Percentiles rank a stretch among this genome's conserved stretches.
phyloP scores from a whole-genome alignment of 768 basidiomycete genomes.

The Lactarius quietus region DNA sequence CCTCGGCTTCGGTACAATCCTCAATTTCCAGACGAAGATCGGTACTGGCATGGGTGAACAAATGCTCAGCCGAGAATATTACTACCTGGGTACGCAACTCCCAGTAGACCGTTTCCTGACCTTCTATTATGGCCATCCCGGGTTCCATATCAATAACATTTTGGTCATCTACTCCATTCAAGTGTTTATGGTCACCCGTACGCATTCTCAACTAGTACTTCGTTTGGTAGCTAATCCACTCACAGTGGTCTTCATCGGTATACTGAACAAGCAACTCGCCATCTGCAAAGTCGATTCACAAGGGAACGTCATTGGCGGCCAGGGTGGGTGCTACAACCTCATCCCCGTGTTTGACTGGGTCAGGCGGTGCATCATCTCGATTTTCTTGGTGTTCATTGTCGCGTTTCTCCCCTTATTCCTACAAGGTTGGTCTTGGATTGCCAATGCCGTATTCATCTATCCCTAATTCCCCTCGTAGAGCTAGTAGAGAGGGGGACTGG shows the following conservation, averaged over 20 bases:
- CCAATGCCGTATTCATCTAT: background rate
- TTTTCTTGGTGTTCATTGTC: slow-evolving; percentile 98
- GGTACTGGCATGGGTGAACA: slow-evolving; percentile 99
- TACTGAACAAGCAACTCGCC: slow-evolving; percentile 87
- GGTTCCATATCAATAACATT: slow-evolving; percentile 99
- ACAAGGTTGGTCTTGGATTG: slow-evolving; percentile 59
- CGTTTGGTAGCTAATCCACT: background rate
- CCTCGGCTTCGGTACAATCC: slow-evolving; percentile 97
- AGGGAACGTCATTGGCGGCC: slow-evolving; percentile 76
- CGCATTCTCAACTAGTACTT: slow-evolving; percentile 35
- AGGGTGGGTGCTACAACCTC: slow-evolving; percentile 93
- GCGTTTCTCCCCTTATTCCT: slow-evolving; percentile 95
- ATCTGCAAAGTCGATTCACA: slow-evolving; percentile 85
- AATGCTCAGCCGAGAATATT: slow-evolving; percentile 99
- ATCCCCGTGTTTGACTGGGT: slow-evolving; percentile 98
- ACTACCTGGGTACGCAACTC: slow-evolving; percentile 96
- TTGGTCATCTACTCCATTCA: slow-evolving; percentile 98
- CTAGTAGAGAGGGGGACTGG: slow-evolving; percentile 95
- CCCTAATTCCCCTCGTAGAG: slow-evolving; percentile 46
- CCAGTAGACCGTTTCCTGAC: slow-evolving; percentile 98
- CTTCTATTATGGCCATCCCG: slow-evolving; percentile 99
- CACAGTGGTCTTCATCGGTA: slow-evolving; percentile 88
- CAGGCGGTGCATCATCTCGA: slow-evolving; percentile 91
- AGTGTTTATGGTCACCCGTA: slow-evolving; percentile 93
- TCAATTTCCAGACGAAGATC: slow-evolving; percentile 99